Evolutionary conservation across 768 basidiomycete species (phyloP).

Genomic region (Trametes villosa): DNA sequence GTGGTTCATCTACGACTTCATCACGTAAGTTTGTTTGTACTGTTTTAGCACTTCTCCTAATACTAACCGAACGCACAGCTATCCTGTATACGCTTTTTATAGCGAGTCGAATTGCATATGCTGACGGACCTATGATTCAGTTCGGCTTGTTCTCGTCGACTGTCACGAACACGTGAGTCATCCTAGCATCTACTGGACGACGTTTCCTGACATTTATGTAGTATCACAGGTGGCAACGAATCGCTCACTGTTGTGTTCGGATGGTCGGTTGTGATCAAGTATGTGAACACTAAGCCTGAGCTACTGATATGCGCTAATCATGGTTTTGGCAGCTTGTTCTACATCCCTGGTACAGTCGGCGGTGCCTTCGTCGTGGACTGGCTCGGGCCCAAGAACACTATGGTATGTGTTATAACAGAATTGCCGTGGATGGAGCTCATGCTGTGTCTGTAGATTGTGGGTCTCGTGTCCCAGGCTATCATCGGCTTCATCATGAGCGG

Average conservation of each 20-base stretch:
- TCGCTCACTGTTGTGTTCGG: conserved; percentile 71
- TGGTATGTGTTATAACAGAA: conserved; percentile 47
- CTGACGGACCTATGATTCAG: conserved; percentile 45
- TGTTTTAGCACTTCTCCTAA: neutral
- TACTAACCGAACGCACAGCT: neutral
- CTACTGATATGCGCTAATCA: conserved; percentile 36
- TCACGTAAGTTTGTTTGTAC: conserved; percentile 51
- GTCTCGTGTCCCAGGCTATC: conserved; percentile 68
- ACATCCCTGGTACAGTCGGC: conserved; percentile 71
- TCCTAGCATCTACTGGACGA: neutral
- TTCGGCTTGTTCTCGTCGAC: conserved; percentile 85
- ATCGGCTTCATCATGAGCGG: conserved; percentile 93
- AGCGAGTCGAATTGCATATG: neutral
- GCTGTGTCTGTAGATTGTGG: conserved; percentile 54
- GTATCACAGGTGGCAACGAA: conserved; percentile 57
- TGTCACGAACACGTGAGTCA: conserved; percentile 62
- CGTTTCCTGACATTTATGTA: conserved; percentile 32
- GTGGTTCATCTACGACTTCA: conserved; percentile 89
- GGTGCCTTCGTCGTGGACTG: conserved; percentile 80
- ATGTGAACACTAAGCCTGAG: conserved; percentile 25
- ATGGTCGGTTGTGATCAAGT: conserved; percentile 89
- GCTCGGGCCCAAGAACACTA: conserved; percentile 74
- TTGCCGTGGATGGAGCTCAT: neutral
- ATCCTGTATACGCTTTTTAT: conserved; percentile 10
- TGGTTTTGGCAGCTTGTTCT: conserved; percentile 51